These are phyloP conservation scores for Pleoardoris graminearum DNA, from an alignment of 2,329 filamentous ascomycete species.

Conservation along the genomic window DNA sequence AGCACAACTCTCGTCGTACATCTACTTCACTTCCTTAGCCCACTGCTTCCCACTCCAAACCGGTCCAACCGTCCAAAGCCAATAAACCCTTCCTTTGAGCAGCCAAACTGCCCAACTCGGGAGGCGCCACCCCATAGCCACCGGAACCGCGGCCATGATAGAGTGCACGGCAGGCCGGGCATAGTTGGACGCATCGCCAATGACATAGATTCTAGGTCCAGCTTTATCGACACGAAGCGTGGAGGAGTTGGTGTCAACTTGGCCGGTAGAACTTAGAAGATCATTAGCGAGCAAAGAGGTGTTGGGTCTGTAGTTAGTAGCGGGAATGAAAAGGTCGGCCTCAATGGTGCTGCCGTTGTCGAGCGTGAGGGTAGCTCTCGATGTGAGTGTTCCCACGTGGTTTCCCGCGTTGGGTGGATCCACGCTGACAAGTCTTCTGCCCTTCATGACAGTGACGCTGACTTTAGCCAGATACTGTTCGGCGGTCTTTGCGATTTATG, in stretches of 20 bases:
- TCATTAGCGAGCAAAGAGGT: conserved; percentile 30
- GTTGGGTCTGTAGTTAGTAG: conserved; percentile 40
- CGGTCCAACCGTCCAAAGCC: conserved; percentile 53
- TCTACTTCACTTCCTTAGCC: conserved; percentile 51
- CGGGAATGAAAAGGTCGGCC: conserved; percentile 44
- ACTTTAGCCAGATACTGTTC: conserved; percentile 46
- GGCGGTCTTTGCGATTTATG: conserved; percentile 31
- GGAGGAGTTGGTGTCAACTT: conserved; percentile 7
- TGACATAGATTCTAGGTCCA: conserved; percentile 36
- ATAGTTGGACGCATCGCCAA: conserved; percentile 43
- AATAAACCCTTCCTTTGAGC: conserved; percentile 51
- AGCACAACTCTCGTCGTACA: no score
- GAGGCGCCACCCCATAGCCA: conserved; percentile 43
- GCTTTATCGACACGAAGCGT: conserved; percentile 35
- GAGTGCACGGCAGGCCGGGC: conserved; percentile 38
- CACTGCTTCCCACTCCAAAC: conserved; percentile 59
- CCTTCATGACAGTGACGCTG: conserved; percentile 54
- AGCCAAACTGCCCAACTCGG: conserved; percentile 46
- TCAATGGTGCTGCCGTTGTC: conserved; percentile 43
- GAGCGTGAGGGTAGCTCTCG: conserved; percentile 43
- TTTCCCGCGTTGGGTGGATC: conserved; percentile 20
- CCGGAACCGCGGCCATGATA: conserved; percentile 43
- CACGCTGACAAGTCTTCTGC: conserved; percentile 44
- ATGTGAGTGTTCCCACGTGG: conserved; percentile 43
- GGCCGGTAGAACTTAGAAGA: conserved; percentile 19